Base-by-base conservation (phyloP, 1,284 basidiomycete genomes). In the Gymnopus androsaceus region DNA sequence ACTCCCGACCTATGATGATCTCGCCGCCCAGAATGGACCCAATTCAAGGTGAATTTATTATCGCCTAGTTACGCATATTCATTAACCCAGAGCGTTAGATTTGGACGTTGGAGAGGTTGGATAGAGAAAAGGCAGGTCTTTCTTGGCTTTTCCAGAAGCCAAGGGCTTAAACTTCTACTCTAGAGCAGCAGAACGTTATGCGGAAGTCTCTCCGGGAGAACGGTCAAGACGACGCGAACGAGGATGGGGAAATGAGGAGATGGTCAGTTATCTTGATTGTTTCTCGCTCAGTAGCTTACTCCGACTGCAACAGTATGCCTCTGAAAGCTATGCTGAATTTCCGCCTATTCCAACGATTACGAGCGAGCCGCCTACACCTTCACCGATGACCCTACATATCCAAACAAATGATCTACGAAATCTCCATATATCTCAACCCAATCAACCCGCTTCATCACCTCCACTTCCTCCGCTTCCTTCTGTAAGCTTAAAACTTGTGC, bases 91-190 rank as follows among this genome's bases (percentile, higher is more conserved):
- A 31, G 23, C 52, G 46, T 40, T 61, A 90, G 89, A 65, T 91
- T 92, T 64, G 90, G 90, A 36, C 78, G 90, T 58, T 92, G 90
- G 90, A 82, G 79, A 66, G 82, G 84, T 17, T 92, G 90, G 90
- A 88, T 92, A 57, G 90, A 92, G 74, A 92, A 92, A 70, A 80
- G 89, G 90, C 87, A 59, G 54, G 71, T 58, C 3, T 36, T n/a
- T 28, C 44, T 12, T 31, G 25, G 25, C n/a, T 23, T 27, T 34
- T 27, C 49, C 47, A 42, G n/a, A 23, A 19, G 4, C 3, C n/a
- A 21, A 17, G 55, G 28, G 38, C 59, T 51, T 54, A 23, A n/a
- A 27, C 23, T 41, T 40, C 23, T 40, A 40, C 36, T 60, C 14
- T 62, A 91, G 90, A 69, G 90, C 90, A n/a, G 88, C 89, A 27